Conservation (phyloP, 129 eudicot genomes). For the Kitagawia praeruptora region DNA sequence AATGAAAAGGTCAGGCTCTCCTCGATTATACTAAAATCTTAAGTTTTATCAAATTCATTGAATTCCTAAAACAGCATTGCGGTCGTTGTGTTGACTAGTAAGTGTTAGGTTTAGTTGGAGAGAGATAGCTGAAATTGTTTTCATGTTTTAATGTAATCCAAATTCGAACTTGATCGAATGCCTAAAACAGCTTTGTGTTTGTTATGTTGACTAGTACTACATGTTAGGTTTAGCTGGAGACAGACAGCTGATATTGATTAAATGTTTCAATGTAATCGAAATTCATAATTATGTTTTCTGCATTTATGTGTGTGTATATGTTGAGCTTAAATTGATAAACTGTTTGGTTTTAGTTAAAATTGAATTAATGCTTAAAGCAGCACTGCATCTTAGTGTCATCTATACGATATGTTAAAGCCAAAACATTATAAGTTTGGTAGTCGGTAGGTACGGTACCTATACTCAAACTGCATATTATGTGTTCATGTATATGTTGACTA, state of each 20-base stretch:
- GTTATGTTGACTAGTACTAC: too few relatives aligned
- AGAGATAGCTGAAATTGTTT: background rate
- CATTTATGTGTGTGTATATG: background rate
- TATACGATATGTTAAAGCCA: too few relatives aligned
- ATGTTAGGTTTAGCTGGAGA: background rate
- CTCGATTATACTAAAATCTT: background rate
- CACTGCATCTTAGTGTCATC: background rate
- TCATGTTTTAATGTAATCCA: background rate
- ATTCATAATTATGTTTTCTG: too few relatives aligned
- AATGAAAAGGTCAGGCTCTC: constrained; percentile 60
- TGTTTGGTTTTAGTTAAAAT: background rate
- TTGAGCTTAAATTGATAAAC: background rate
- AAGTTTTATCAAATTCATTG: background rate
- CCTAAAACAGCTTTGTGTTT: background rate
- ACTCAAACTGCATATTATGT: background rate
- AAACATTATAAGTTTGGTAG: background rate
- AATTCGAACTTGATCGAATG: background rate
- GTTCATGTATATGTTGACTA: background rate
- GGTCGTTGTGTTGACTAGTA: background rate
- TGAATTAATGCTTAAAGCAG: background rate
- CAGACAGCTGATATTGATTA: background rate
- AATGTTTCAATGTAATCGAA: background rate
- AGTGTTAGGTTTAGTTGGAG: background rate
- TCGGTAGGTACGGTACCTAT: too few relatives aligned
- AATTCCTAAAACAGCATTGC: background rate